Percentiles rank a stretch among this genome's conserved stretches.
phyloP scores from a whole-genome alignment of 2,329 filamentous ascomycete genomes.

The Xylariaceae sp. region DNA sequence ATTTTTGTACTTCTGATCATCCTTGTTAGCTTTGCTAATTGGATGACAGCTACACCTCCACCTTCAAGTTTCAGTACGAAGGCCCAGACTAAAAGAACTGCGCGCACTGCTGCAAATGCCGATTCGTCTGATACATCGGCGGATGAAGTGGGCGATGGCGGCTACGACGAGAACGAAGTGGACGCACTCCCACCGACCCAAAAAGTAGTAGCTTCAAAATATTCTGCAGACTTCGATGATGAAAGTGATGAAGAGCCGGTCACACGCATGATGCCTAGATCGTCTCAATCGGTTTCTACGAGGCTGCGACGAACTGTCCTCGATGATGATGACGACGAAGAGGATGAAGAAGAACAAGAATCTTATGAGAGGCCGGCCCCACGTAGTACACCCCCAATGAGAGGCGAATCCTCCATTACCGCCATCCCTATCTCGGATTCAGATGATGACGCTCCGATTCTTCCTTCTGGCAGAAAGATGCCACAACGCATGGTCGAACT shows the following conservation, averaged over 20 bases:
- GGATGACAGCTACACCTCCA: conserved; percentile 7
- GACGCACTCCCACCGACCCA: conserved; percentile 17
- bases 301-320: conserved; percentile 24
- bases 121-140: conserved; percentile 27
- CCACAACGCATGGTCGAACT: too few species aligned
- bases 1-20: too few species aligned
- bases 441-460: neutral
- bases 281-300: conserved; percentile 31
- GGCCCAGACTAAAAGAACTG: too few species aligned
- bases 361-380: conserved; percentile 15
- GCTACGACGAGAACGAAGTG: conserved; percentile 21
- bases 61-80: conserved; percentile 27
- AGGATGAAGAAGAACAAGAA: conserved; percentile 22
- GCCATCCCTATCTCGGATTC: too few species aligned
- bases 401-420: too few species aligned
- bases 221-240: neutral
- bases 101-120: conserved; percentile 1
- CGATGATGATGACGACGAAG: conserved; percentile 22
- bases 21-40: conserved; percentile 6
- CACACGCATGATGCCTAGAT: conserved; percentile 14
- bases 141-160: conserved; percentile 19
- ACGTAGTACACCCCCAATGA: too few species aligned
- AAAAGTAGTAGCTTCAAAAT: conserved; percentile 5
- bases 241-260: conserved; percentile 10
- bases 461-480: neutral